Base-by-base conservation (phyloP, 306 rosid species). In the Potentilla sterilis region DNA sequence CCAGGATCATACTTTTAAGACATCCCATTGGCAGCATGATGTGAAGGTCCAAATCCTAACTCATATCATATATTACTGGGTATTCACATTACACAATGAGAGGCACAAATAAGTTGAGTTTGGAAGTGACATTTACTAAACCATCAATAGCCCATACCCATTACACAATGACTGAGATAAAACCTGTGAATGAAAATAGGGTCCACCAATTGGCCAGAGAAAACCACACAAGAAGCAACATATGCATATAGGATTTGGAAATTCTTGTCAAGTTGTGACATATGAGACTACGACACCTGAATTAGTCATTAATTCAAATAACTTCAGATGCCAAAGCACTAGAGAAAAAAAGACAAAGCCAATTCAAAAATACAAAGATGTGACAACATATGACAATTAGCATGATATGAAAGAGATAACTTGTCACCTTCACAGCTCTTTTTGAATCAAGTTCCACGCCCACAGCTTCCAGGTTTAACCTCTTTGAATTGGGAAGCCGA, bases 401-500 rank as follows among this genome's bases (percentile, higher is more conserved):
- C 42, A 65, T 18, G 55, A 75, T 42, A 80, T 18, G 44, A 41
- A 74, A 61, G 48, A 38, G 65, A 66, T 69, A 65, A 68, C 38
- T 41, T 48, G 41, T 47, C 34, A 95, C 98, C 98, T 90, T 89
- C 77, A 95, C 85, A 78, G 97, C 96, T 76, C 96, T 90, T 16
- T 42, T 18, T 2, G 67, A n/a, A 59, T 95, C 97, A 81, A 87
- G 75, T 86, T 90, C 92, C 14, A 95, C 98, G 28, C 97, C 96
- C 12, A 78, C 92, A 55, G 88, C 90, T 83, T 83, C 86, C 87
- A 95, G 85, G 85, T 95, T 95, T 81, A 95, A 84, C 86, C 98
- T 90, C 87, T 89, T 95, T 49, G 98, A 66, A 86, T 90, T 95
- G 76, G 98, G 92, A 80, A 84, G 75, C 70, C 98, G 89, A 54